Conservation (phyloP, 768 basidiomycete species). For the Paxillus rubicundulus region DNA sequence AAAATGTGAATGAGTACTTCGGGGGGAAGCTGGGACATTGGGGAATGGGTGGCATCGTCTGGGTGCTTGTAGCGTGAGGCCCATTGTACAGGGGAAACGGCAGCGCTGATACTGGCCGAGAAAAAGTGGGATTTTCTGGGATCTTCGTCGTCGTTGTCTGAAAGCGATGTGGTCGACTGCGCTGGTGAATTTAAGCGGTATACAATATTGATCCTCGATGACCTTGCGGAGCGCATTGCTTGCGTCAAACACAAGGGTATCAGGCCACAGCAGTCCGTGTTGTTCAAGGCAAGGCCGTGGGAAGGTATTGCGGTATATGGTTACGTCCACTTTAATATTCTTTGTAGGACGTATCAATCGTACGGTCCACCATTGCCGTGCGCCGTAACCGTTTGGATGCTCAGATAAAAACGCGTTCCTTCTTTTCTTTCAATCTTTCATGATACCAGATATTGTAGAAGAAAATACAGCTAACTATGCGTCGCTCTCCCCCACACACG, state of each 20-base stretch:
- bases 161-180: slow-evolving; percentile 78
- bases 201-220: slow-evolving; percentile 29
- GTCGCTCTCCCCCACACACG: background rate
- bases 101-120: slow-evolving; percentile 35
- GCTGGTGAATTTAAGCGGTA: slow-evolving; percentile 46
- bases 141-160: slow-evolving; percentile 71
- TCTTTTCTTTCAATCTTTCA: slow-evolving; percentile 3
- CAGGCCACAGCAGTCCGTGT: background rate
- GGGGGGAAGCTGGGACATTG: slow-evolving; percentile 72
- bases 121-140: slow-evolving; percentile 48
- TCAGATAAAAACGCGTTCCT: background rate
- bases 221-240: slow-evolving; percentile 21
- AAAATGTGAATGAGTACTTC: slow-evolving; percentile 94
- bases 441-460: slow-evolving; percentile 12
- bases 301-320: slow-evolving; percentile 1
- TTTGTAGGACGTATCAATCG: too few species aligned
- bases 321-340: too few species aligned
- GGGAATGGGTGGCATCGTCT: slow-evolving; percentile 42
- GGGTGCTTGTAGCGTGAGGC: slow-evolving; percentile 31
- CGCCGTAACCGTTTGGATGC: background rate
- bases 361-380: background rate
- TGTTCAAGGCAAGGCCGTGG: slow-evolving; percentile 2
- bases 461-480: slow-evolving; percentile 3
- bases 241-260: background rate
- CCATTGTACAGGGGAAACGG: slow-evolving; percentile 70